These are phyloP conservation scores for Orychophragmus violaceus DNA, from an alignment of 345 rosid species.

Conservation along the genomic window DNA sequence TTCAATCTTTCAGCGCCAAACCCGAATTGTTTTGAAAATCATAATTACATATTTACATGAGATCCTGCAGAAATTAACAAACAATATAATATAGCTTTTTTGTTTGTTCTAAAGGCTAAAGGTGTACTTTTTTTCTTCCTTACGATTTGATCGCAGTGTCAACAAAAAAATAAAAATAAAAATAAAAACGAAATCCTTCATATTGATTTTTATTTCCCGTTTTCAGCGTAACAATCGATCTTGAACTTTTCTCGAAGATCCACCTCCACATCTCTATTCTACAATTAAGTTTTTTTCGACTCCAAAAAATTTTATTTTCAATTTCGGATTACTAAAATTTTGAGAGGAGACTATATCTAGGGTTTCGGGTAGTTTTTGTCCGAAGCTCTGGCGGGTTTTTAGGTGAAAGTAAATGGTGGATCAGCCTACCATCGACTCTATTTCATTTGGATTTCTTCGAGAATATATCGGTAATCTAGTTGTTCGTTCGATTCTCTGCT, in stretches of 20 bases:
- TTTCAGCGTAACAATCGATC: constrained; percentile 25
- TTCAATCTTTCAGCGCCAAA: too few relatives aligned
- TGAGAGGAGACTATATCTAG: constrained; percentile 1
- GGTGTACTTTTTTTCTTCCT: background rate
- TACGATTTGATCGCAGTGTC: background rate
- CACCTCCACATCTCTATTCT: background rate
- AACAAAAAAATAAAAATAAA: too few relatives aligned
- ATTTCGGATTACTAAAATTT: background rate
- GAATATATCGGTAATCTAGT: background rate
- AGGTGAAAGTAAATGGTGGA: constrained; percentile 62
- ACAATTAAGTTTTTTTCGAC: background rate
- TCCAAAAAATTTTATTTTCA: background rate
- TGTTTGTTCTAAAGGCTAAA: background rate
- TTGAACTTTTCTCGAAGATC: constrained; percentile 4
- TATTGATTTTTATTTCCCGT: constrained; percentile 4
- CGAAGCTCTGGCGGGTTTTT: constrained; percentile 42
- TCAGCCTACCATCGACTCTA: constrained; percentile 51
- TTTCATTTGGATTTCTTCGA: constrained; percentile 8
- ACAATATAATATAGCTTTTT: too few relatives aligned
- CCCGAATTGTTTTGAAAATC: too few relatives aligned
- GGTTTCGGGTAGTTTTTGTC: constrained; percentile 15
- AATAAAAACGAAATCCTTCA: background rate
- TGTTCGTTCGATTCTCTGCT: constrained; percentile 19
- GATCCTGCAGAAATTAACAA: too few relatives aligned
- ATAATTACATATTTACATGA: too few relatives aligned